Base-by-base conservation (phyloP, 164 flowering plant species). In the Piper longum region DNA sequence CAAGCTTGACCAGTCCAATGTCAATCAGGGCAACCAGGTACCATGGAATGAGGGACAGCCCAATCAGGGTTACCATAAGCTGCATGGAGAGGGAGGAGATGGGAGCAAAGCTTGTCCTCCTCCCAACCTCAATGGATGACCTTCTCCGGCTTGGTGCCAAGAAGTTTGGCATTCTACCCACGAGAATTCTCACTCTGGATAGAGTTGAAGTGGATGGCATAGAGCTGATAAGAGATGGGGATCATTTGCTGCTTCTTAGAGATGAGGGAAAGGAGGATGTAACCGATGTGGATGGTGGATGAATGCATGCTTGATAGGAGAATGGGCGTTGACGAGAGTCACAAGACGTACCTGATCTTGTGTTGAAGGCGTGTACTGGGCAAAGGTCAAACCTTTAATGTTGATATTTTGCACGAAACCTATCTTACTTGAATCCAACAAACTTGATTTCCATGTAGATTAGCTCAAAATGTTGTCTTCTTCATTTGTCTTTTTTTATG, bases 141-240 rank as follows among this genome's bases (percentile, higher is more conserved):
- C 64, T 91, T 52, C 74, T 81, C n/a, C 80, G 73, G 19, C 52
- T 83, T 55, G 89, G 87, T 57, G 66, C 66, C 6, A 70, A 72
- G 61, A 87, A 79, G 68, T 89, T 80, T 62, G 95, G 89, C 0
- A 51, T 81, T 52, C 3, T 16, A 3, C 71, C 79, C 3, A 66
- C 77, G 11, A 82, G 76, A 71, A 77, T 89, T 60, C 57, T 78
- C 41, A 87, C 62, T 65, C 73, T 67, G 67, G 83, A 79, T 14
- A 66, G 78, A 55, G 89, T 95, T 39, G 89, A 79, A 62, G 75
- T 91, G 69, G 98, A 91, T 43, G 85, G 79, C 6, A 74, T 86
- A 16, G 82, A 66, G 56, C 61, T 83, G 17, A 82, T 91, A 17
- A 79, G 96, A 72, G 98, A 89, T 64, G 96, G 91, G 19, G 98